A percentile compares a stretch with the other conserved stretches of the same genome.
These are phyloP conservation scores for Ceratobasidium sp. DNA, from an alignment of 1,284 basidiomycete genomes.

Conservation along the genomic window DNA sequence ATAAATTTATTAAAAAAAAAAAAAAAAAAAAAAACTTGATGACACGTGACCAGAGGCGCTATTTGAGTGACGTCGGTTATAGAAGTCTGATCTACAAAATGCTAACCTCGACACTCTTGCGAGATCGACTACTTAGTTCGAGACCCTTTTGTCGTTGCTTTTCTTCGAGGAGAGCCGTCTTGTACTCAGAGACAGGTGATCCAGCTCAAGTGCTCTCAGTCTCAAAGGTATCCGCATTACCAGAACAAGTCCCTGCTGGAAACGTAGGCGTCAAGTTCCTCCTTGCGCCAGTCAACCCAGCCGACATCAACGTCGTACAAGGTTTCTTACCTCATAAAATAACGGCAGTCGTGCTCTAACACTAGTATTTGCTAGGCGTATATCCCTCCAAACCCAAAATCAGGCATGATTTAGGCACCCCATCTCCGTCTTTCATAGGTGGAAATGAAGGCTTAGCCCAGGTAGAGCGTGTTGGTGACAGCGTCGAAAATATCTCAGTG, in stretches of 20 bases:
- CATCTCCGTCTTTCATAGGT: slow-evolving; percentile 67
- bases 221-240: slow-evolving; percentile 67
- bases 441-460: slow-evolving; percentile 86
- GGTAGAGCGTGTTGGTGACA: slow-evolving; percentile 61
- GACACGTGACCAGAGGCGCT: too few species aligned
- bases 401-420: slow-evolving; percentile 51
- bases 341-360: slow-evolving; percentile 52
- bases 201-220: slow-evolving; percentile 71
- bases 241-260: slow-evolving; percentile 64
- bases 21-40: too few species aligned
- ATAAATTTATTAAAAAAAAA: too few species aligned
- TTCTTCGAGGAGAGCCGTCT: slow-evolving; percentile 66
- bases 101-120: neutral
- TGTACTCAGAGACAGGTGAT: slow-evolving; percentile 72
- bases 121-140: neutral
- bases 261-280: slow-evolving; percentile 76
- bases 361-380: slow-evolving; percentile 77
- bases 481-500: slow-evolving; percentile 64
- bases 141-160: neutral
- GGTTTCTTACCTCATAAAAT: neutral
- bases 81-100: neutral
- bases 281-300: slow-evolving; percentile 85
- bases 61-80: too few species aligned
- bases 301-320: slow-evolving; percentile 63
- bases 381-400: slow-evolving; percentile 76